Percentiles rank a stretch among this genome's conserved stretches.
Conservation (phyloP, 306 rosid genomes). For the Rosa rugosa region DNA sequence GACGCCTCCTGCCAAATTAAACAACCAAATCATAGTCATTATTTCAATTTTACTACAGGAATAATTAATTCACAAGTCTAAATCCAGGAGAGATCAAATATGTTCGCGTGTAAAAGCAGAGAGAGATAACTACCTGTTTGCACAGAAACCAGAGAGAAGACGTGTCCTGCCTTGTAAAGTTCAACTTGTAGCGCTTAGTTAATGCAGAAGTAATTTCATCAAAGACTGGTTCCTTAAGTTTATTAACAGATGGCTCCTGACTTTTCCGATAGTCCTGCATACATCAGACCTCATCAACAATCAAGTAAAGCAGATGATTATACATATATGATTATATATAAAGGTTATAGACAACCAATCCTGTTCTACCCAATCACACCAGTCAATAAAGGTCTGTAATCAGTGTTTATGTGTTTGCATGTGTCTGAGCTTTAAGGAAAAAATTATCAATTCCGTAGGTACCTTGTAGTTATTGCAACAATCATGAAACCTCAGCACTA, state of each 20-base stretch:
- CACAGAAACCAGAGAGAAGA: constrained; percentile 93
- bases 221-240: constrained; percentile 71
- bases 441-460: constrained; percentile 21
- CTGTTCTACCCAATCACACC: not conserved
- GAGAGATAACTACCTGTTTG: constrained; percentile 68
- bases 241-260: constrained; percentile 74
- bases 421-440: not conserved
- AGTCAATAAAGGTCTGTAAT: not conserved
- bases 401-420: not conserved
- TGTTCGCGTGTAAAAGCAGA: constrained; percentile 1
- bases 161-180: constrained; percentile 67
- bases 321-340: not conserved
- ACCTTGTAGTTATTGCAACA: constrained; percentile 85
- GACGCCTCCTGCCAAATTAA: constrained; percentile 83
- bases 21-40: constrained; percentile 20
- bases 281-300: constrained; percentile 13
- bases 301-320: not conserved
- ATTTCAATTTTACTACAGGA: constrained; percentile 16
- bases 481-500: constrained; percentile 70
- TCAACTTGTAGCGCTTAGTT: constrained; percentile 55
- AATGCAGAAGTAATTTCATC: constrained; percentile 64
- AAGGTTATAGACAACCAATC: not conserved
- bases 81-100: constrained; percentile 6
- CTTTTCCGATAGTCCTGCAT: constrained; percentile 63
- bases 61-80: constrained; percentile 14